These are phyloP conservation scores for Volvox carteri DNA, from an alignment of 163 green algal genomes.

Conservation along the genomic window DNA sequence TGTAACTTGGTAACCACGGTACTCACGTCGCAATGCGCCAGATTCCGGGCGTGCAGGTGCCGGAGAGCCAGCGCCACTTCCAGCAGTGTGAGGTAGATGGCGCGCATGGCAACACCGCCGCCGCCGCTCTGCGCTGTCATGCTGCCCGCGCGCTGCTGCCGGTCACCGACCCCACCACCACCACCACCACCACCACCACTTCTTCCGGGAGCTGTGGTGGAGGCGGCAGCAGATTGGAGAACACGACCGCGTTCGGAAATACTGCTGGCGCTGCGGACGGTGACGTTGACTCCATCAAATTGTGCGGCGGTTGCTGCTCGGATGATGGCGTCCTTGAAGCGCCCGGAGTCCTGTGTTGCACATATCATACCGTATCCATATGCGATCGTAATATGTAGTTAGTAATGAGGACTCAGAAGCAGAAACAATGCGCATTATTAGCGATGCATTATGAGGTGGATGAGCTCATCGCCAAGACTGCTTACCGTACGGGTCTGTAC, in stretches of 20 bases:
- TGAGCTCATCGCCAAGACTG: no score
- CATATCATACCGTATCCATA: no score
- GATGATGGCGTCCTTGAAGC: conserved; percentile 37
- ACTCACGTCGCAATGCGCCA: conserved; percentile 30
- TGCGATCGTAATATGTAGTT: no score
- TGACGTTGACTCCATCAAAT: neutral
- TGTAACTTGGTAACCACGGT: no score
- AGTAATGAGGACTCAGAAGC: no score
- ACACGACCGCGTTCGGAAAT: neutral
- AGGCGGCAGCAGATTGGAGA: neutral
- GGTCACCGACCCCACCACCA: neutral
- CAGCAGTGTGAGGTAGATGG: conserved; percentile 36
- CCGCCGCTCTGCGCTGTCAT: neutral
- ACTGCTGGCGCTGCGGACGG: neutral
- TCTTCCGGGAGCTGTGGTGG: neutral
- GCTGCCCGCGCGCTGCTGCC: neutral
- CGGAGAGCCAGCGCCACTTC: conserved; percentile 38
- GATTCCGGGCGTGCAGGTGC: conserved; percentile 21
- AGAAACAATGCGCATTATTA: no score
- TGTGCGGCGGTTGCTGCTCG: conserved; percentile 1
- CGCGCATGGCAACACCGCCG: conserved; percentile 13
- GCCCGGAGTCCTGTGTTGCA: conserved; percentile 18
- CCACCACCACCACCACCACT: no score
- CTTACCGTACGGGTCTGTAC: no score
- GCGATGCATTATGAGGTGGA: no score